A percentile compares a stretch with the other conserved stretches of the same genome.
phyloP scores from a whole-genome alignment of 2,329 filamentous ascomycete species.

The Talaromyces sp. region DNA sequence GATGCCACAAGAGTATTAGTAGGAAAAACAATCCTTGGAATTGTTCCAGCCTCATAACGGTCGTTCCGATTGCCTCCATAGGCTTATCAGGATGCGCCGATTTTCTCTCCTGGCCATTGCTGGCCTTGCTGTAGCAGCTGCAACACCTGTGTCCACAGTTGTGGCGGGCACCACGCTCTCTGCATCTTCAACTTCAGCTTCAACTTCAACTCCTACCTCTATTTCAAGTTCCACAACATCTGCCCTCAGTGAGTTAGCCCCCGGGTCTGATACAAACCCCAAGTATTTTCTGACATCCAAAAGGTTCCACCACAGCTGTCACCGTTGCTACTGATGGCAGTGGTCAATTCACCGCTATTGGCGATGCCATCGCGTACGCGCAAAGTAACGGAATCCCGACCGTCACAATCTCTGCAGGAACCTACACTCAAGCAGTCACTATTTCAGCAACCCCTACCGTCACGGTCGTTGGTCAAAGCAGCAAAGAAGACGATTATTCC shows the following conservation, averaged over 20 bases:
- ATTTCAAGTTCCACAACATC: not conserved
- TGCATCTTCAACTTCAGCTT: not conserved
- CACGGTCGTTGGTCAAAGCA: slow-evolving; percentile 44
- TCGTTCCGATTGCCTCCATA: not conserved
- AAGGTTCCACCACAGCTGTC: slow-evolving; percentile 31
- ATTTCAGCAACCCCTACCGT: slow-evolving; percentile 47
- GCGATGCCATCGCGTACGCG: slow-evolving; percentile 48
- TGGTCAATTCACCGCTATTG: slow-evolving; percentile 51
- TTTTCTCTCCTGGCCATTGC: not conserved
- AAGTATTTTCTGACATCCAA: not conserved
- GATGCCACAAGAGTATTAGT: not conserved
- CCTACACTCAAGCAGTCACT: slow-evolving; percentile 46
- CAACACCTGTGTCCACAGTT: not conserved
- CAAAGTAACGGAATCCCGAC: slow-evolving; percentile 46
- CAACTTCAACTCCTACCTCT: not conserved
- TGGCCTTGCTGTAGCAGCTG: not conserved
- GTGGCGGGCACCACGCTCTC: not conserved
- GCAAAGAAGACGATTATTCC: slow-evolving; percentile 34
- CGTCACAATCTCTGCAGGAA: slow-evolving; percentile 49
- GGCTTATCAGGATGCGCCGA: slow-evolving; percentile 1
- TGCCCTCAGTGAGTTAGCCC: not conserved
- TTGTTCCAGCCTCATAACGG: not conserved
- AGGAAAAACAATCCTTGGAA: too few species aligned
- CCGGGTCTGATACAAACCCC: not conserved
- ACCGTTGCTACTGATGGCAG: slow-evolving; percentile 50